A percentile compares a stretch with the other conserved stretches of the same genome.
Conservation (phyloP, 768 basidiomycete species). For the Agrocybe pediades region DNA sequence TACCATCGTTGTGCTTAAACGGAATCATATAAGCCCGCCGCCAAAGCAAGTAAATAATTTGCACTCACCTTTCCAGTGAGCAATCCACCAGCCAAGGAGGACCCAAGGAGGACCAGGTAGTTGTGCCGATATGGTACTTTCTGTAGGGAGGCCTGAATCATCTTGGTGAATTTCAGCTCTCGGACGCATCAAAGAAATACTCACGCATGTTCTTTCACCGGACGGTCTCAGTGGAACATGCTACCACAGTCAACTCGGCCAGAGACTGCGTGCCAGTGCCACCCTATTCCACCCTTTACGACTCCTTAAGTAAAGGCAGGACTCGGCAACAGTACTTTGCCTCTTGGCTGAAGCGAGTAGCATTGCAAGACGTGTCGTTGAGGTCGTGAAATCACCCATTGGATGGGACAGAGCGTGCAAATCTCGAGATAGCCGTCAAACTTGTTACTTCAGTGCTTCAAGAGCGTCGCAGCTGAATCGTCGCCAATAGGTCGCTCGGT, state of each 20-base stretch:
- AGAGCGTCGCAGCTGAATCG: no score
- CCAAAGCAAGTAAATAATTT: not conserved
- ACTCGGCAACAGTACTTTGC: no score
- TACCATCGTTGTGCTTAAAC: slow-evolving; percentile 67
- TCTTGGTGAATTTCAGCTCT: not conserved
- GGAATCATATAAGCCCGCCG: not conserved
- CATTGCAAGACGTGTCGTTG: no score
- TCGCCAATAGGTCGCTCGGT: no score
- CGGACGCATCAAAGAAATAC: slow-evolving; percentile 15
- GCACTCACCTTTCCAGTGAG: slow-evolving; percentile 70
- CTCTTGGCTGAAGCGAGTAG: no score
- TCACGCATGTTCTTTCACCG: slow-evolving; percentile 76
- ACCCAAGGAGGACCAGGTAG: slow-evolving; percentile 75
- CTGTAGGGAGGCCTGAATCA: slow-evolving; percentile 55
- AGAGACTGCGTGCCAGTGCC: no score
- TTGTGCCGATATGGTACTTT: slow-evolving; percentile 69
- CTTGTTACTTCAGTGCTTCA: no score
- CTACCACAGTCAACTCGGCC: slow-evolving; percentile 27
- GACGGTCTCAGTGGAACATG: slow-evolving; percentile 77
- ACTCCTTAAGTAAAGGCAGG: no score
- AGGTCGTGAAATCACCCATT: no score
- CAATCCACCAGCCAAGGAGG: slow-evolving; percentile 68
- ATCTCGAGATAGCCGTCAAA: no score
- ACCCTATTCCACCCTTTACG: no score
- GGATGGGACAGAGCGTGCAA: no score